Conservation (phyloP, 202 grass and related monocot species). For the Carex sylvatica region DNA sequence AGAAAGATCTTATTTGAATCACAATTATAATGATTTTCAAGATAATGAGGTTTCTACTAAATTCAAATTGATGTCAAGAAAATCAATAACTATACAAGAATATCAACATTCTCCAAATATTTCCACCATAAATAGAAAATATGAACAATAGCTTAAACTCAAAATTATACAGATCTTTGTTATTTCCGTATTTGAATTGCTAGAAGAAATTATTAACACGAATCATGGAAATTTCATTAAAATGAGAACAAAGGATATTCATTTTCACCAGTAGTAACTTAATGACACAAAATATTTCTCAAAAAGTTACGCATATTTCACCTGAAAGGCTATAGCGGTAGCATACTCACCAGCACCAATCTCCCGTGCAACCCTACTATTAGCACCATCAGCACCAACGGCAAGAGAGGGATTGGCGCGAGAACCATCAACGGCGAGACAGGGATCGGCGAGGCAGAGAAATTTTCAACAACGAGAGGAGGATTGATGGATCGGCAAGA, state of each 20-base stretch:
- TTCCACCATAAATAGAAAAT: background rate
- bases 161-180: background rate
- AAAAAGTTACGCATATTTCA: background rate
- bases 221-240: background rate
- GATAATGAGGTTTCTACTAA: background rate
- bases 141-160: background rate
- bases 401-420: too few species aligned
- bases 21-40: background rate
- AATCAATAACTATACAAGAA: background rate
- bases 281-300: background rate
- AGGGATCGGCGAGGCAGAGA: too few species aligned
- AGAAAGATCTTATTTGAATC: background rate
- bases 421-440: too few species aligned
- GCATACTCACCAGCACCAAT: slow-evolving; percentile 60
- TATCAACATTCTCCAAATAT: background rate
- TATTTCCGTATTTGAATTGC: background rate
- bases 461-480: too few species aligned
- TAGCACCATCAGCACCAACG: too few species aligned
- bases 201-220: background rate
- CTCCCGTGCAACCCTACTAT: too few species aligned
- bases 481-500: too few species aligned
- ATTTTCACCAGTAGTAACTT: background rate
- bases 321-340: slow-evolving; percentile 92
- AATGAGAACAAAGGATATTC: background rate
- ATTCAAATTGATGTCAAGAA: background rate